phyloP scores from a whole-genome alignment of 805 yeast genomes.

The Saturnispora saitoi region DNA sequence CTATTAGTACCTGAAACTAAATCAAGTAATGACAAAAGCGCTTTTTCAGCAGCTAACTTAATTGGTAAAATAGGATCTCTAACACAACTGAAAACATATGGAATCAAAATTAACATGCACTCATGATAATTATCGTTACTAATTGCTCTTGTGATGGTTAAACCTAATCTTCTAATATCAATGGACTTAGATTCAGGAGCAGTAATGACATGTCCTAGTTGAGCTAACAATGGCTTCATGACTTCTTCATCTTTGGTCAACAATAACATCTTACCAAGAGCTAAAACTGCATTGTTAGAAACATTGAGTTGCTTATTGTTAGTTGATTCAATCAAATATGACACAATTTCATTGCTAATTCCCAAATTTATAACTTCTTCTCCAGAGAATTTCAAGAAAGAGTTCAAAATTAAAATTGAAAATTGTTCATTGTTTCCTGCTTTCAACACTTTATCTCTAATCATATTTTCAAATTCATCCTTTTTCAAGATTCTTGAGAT shows the following conservation, averaged over 20 bases:
- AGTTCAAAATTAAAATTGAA: slow-evolving; percentile 64
- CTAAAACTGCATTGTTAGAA: slow-evolving; percentile 68
- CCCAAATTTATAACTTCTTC: slow-evolving; percentile 47
- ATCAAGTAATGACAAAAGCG: slow-evolving; percentile 62
- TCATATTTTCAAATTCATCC: slow-evolving; percentile 55
- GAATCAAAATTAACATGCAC: slow-evolving; percentile 37
- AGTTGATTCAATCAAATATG: slow-evolving; percentile 39
- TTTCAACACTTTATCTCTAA: slow-evolving; percentile 50
- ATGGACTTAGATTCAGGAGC: slow-evolving; percentile 52
- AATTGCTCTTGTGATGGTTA: slow-evolving; percentile 60
- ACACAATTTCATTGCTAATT: slow-evolving; percentile 39
- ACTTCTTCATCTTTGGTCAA: slow-evolving; percentile 30
- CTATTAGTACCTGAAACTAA: slow-evolving; percentile 46
- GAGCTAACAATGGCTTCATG: slow-evolving; percentile 35
- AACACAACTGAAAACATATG: slow-evolving; percentile 71
- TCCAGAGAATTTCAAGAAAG: slow-evolving; percentile 75
- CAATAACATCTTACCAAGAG: slow-evolving; percentile 72
- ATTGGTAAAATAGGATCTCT: slow-evolving; percentile 87
- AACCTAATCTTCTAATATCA: slow-evolving; percentile 72
- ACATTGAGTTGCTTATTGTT: slow-evolving; percentile 40
- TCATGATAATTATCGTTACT: slow-evolving; percentile 14
- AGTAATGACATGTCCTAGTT: slow-evolving; percentile 41
- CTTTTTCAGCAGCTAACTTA: slow-evolving; percentile 90
- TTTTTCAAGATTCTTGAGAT: slow-evolving; percentile 55
- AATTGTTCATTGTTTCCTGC: slow-evolving; percentile 44